Base-by-base conservation (phyloP, 768 basidiomycete species). In the Asterophora lycoperdoides region DNA sequence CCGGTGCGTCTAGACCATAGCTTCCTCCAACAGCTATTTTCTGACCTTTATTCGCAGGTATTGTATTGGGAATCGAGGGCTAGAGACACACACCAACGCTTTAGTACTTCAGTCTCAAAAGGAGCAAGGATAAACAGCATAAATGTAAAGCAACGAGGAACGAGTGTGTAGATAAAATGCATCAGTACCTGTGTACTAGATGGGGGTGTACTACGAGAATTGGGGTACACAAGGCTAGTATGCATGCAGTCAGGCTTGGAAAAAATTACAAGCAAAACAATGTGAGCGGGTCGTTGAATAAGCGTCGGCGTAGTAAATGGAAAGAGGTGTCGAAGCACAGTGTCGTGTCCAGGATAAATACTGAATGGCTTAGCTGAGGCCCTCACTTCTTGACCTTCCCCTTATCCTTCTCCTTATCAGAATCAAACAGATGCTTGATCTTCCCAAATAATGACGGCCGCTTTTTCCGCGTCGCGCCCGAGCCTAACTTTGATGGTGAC, bases 381-480 rank as follows among this genome's bases (percentile, higher is more conserved):
- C 30, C 30, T 46, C 36, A 46, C 37, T 46, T 46, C 35, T 36
- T 37, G 20, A 5, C 44, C 45, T 46, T 46, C 32, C 10, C 44
- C 44, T 72, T 64, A 41, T 71, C 62, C 55, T 76, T 76, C 17
- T 77, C 69, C 56, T 72, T 74, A 46, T 78, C 69, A 30, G 63
- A 59, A 13, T 66, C 58, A 56, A 85, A 84, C 5, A 81, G 57
- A 34, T 71, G 59, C 58, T 78, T 83, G 44, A 78, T 33, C 56
- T 72, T 82, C 19, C 74, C 74, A 44, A 85, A 72, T 26, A 84
- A 59, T 13, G 81, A 81, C 5, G 64, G 60, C 38, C 70, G 69
- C 60, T 80, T 83, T 68, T 81, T 81, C 49, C 74, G 68, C 13
- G 60, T 63, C n/a, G 54, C 55, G 11, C 56, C 44, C 1, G 71